Percentiles rank a stretch among this genome's conserved stretches.
These are phyloP conservation scores for Diaporthe vexans DNA, from an alignment of 2,329 filamentous ascomycete genomes.

Conservation along the genomic window DNA sequence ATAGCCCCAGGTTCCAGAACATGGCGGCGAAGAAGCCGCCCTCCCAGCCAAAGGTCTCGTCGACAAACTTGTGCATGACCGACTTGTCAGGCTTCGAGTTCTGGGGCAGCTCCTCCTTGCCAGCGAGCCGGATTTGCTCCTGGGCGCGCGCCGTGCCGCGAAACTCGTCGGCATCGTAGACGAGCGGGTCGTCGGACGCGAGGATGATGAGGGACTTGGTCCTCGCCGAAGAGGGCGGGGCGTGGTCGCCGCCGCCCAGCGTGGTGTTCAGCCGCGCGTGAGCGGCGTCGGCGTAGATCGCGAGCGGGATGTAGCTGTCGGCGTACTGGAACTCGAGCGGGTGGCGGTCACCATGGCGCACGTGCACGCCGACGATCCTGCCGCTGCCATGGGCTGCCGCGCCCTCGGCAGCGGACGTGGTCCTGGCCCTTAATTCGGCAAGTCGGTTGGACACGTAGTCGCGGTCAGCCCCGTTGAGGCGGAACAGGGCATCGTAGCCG, in stretches of 20 bases:
- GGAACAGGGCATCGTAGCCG: constrained; percentile 82
- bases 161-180: constrained; percentile 78
- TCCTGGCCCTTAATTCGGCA: constrained; percentile 64
- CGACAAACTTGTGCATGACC: constrained; percentile 76
- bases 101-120: constrained; percentile 64
- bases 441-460: constrained; percentile 74
- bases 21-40: constrained; percentile 87
- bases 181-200: constrained; percentile 85
- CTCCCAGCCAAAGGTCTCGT: constrained; percentile 87
- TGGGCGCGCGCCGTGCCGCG: constrained; percentile 71
- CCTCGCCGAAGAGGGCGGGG: constrained; percentile 51
- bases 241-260: constrained; percentile 51
- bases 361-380: constrained; percentile 78
- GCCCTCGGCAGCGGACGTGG: constrained; percentile 57
- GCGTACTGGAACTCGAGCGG: constrained; percentile 83
- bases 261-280: constrained; percentile 65
- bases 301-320: constrained; percentile 82
- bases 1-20: constrained; percentile 82
- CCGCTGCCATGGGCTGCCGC: constrained; percentile 62
- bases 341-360: constrained; percentile 84
- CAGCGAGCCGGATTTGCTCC: constrained; percentile 81
- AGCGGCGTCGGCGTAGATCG: constrained; percentile 75
- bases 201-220: constrained; percentile 69
- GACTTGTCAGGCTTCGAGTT: constrained; percentile 58
- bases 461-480: constrained; percentile 75